Evolutionary conservation across 2,329 filamentous ascomycete species (phyloP).

Genomic region (Neofusicoccum cordaticola): DNA sequence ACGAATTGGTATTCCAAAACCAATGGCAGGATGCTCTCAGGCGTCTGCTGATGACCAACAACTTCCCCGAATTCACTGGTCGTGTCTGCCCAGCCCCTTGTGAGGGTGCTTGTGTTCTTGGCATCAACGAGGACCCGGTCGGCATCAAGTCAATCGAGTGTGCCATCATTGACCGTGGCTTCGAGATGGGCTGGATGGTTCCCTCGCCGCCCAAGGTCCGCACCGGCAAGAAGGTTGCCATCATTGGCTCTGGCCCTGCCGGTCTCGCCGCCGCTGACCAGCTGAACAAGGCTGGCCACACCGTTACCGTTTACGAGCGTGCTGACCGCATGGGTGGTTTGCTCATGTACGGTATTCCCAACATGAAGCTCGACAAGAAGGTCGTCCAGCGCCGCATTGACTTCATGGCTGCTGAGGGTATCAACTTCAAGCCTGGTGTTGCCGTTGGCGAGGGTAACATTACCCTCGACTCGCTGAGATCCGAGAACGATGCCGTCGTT

Average conservation of each 20-base stretch:
- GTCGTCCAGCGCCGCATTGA: conserved; percentile 93
- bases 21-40: conserved; percentile 93
- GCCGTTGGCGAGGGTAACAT: conserved; percentile 71
- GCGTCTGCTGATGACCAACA: conserved; percentile 91
- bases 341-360: conserved; percentile 97
- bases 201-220: conserved; percentile 74
- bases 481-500: conserved; percentile 76
- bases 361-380: conserved; percentile 99
- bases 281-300: conserved; percentile 87
- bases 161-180: conserved; percentile 94
- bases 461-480: conserved; percentile 69
- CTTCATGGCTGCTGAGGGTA: conserved; percentile 87
- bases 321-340: conserved; percentile 86
- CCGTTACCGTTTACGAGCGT: conserved; percentile 87
- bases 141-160: conserved; percentile 99
- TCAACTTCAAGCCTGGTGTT: conserved; percentile 76
- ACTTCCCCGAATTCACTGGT: conserved; percentile 97
- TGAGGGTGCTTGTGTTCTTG: conserved; percentile 91
- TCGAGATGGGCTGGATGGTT: conserved; percentile 98
- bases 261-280: conserved; percentile 90
- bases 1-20: conserved; percentile 71
- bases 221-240: conserved; percentile 81
- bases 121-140: conserved; percentile 94
- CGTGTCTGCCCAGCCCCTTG: conserved; percentile 96
- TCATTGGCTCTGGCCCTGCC: conserved; percentile 89